phyloP scores from a whole-genome alignment of 352 stramenopile species.

The Globisporangium viniferum region DNA sequence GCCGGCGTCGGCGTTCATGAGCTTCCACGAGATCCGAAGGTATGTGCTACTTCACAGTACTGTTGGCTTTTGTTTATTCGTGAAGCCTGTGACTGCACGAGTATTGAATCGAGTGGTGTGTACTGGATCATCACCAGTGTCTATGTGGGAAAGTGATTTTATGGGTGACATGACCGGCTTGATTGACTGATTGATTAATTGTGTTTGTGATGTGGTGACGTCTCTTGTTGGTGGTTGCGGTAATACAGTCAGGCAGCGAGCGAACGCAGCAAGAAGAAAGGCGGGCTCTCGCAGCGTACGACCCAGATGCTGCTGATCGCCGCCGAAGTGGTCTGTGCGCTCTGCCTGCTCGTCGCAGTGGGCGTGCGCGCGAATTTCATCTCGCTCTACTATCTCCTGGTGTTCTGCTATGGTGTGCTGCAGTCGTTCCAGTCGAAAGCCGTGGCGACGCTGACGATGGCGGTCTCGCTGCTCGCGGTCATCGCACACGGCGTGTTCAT shows the following conservation, averaged over 20 bases:
- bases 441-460: constrained; percentile 43
- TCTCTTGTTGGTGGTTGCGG: not conserved
- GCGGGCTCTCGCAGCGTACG: constrained; percentile 22
- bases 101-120: not conserved
- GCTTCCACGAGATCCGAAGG: constrained; percentile 15
- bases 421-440: constrained; percentile 57
- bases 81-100: not conserved
- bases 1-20: constrained; percentile 3
- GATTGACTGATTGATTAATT: constrained; percentile 1
- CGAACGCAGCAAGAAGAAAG: constrained; percentile 3
- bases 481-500: constrained; percentile 42
- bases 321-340: constrained; percentile 38
- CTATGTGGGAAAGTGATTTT: not conserved
- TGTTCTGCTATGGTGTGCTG: constrained; percentile 61
- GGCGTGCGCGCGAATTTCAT: constrained; percentile 49
- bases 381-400: constrained; percentile 65
- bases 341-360: constrained; percentile 54
- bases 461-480: constrained; percentile 41
- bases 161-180: not conserved
- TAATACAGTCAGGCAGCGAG: constrained; percentile 8
- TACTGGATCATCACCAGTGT: not conserved
- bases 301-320: constrained; percentile 21
- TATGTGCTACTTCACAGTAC: not conserved
- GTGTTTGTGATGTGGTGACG: not conserved
- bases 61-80: not conserved